phyloP scores from a whole-genome alignment of 495 filamentous ascomycete genomes.

The Aspergillus affinis region DNA sequence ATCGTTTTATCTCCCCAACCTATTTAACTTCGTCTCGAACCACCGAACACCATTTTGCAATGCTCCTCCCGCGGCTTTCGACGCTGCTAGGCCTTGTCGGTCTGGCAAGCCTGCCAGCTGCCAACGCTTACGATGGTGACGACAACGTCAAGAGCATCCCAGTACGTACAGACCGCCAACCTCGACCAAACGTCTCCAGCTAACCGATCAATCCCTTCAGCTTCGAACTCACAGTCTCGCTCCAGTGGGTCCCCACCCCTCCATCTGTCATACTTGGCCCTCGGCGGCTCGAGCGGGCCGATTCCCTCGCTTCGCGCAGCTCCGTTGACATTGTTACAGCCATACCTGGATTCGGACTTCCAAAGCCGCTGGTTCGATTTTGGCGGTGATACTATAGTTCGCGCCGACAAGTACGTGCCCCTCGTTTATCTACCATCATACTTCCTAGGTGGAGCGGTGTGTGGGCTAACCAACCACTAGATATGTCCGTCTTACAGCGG shows the following conservation, averaged over 20 bases:
- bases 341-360: conserved; percentile 97
- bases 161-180: conserved; percentile 31
- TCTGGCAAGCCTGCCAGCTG: conserved; percentile 31
- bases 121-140: conserved; percentile 36
- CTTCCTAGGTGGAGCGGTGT: neutral
- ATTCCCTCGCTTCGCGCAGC: conserved; percentile 7
- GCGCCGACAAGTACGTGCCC: conserved; percentile 75
- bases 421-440: neutral
- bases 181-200: neutral
- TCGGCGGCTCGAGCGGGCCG: neutral
- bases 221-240: conserved; percentile 74
- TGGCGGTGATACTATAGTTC: conserved; percentile 91
- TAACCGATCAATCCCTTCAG: conserved; percentile 35
- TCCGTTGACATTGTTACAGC: conserved; percentile 54
- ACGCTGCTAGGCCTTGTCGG: conserved; percentile 41
- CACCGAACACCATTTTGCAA: conserved; percentile 16
- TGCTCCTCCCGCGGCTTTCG: conserved; percentile 43
- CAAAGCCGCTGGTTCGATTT: conserved; percentile 99
- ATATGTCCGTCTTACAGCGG: conserved; percentile 89
- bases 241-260: conserved; percentile 39
- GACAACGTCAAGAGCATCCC: conserved; percentile 58
- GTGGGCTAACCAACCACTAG: conserved; percentile 39
- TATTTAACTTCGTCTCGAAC: neutral
- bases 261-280: neutral
- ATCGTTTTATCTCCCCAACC: conserved; percentile 18